Conservation (phyloP, 768 basidiomycete genomes). For the Tylopilus balloui region DNA sequence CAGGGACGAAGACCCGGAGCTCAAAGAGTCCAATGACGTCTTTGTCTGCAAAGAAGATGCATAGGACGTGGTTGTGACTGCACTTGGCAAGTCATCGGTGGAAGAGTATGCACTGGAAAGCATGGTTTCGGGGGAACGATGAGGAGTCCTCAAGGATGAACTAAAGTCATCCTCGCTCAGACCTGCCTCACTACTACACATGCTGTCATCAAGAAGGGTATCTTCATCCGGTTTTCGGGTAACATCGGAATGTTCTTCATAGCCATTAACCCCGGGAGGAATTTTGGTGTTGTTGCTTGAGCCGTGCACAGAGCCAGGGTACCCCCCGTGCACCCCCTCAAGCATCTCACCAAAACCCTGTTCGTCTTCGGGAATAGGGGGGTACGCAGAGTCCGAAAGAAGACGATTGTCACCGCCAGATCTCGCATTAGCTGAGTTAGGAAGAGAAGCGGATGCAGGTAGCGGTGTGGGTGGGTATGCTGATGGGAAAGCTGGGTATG, state of each 20-base stretch:
- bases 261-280: slow-evolving; percentile 38
- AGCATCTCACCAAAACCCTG: slow-evolving; percentile 73
- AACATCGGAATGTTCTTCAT: slow-evolving; percentile 2
- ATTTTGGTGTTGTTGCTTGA: slow-evolving; percentile 51
- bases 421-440: slow-evolving; percentile 11
- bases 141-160: slow-evolving; percentile 62
- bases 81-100: slow-evolving; percentile 26
- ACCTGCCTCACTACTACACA: slow-evolving; percentile 24
- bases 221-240: slow-evolving; percentile 18
- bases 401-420: slow-evolving; percentile 1
- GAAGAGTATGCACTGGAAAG: slow-evolving; percentile 24
- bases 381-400: slow-evolving; percentile 16
- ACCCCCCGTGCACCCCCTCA: slow-evolving; percentile 57
- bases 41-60: slow-evolving; percentile 36
- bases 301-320: slow-evolving; percentile 55
- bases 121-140: slow-evolving; percentile 26
- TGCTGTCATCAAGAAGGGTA: slow-evolving; percentile 21
- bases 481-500: slow-evolving; percentile 71
- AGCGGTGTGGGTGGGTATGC: slow-evolving; percentile 73
- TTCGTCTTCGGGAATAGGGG: slow-evolving; percentile 38
- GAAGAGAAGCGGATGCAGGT: slow-evolving; percentile 35
- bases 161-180: slow-evolving; percentile 55
- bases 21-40: slow-evolving; percentile 41
- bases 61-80: slow-evolving; percentile 38
- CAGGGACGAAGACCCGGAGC: slow-evolving; percentile 34